Conservation (phyloP, 257 asterid species). For the Vinca minor region DNA sequence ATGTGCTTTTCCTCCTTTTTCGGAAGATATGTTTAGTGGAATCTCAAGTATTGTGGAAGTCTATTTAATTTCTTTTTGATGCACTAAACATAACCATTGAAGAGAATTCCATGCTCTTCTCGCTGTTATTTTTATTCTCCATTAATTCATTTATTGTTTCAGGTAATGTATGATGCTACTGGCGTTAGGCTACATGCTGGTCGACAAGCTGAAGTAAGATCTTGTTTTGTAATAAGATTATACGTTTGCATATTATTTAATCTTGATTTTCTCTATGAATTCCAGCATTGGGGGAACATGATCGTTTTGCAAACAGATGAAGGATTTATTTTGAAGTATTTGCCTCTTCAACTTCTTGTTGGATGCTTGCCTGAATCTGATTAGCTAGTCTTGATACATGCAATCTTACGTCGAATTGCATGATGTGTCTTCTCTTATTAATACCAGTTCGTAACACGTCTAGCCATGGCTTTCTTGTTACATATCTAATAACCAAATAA, state of each 20-base stretch:
- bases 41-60: not conserved
- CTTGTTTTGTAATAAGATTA: constrained; percentile 12
- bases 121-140: not conserved
- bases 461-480: not conserved
- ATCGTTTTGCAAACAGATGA: not conserved
- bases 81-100: not conserved
- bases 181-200: constrained; percentile 97
- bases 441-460: not conserved
- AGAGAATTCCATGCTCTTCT: not conserved
- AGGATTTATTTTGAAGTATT: not conserved
- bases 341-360: not conserved
- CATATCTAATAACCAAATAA: not conserved
- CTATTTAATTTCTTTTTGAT: not conserved
- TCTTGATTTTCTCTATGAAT: not conserved
- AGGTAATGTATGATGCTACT: constrained; percentile 98
- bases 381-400: not conserved
- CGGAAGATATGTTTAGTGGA: not conserved
- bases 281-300: not conserved
- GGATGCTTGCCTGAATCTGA: not conserved
- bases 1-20: not conserved
- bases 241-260: constrained; percentile 9
- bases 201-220: constrained; percentile 91
- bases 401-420: not conserved
- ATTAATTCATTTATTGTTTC: constrained; percentile 18
- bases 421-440: not conserved